These are phyloP conservation scores for Ramalina peruviana DNA, from an alignment of 495 filamentous ascomycete genomes.

Conservation along the genomic window DNA sequence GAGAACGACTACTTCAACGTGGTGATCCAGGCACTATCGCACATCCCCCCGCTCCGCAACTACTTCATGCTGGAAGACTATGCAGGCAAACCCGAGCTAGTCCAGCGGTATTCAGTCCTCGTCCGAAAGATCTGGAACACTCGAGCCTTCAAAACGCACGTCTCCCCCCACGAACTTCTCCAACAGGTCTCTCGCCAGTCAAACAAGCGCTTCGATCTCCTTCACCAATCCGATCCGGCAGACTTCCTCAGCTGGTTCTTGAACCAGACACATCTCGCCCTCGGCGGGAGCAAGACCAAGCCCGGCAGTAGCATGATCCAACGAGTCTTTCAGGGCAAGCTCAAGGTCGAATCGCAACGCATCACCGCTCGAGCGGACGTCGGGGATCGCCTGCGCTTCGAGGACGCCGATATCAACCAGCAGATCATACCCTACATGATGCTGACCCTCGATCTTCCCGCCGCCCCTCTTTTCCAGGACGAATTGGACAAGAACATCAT, in stretches of 20 bases:
- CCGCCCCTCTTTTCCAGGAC: constrained; percentile 94
- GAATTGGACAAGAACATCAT: constrained; percentile 85
- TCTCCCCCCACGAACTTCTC: constrained; percentile 91
- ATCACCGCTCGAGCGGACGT: constrained; percentile 88
- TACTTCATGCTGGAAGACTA: constrained; percentile 81
- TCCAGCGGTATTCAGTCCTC: constrained; percentile 73
- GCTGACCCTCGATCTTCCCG: constrained; percentile 80
- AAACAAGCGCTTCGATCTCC: constrained; percentile 84
- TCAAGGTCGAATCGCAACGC: constrained; percentile 84
- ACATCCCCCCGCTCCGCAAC: constrained; percentile 82
- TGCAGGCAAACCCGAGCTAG: constrained; percentile 41
- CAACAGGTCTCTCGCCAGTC: constrained; percentile 86
- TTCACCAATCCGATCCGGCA: constrained; percentile 82
- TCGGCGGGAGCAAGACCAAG: constrained; percentile 82
- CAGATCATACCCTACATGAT: constrained; percentile 70
- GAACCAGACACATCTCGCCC: constrained; percentile 80
- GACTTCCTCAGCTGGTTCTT: constrained; percentile 97
- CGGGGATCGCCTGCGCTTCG: constrained; percentile 81
- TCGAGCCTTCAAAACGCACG: constrained; percentile 89
- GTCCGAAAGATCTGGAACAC: constrained; percentile 98
- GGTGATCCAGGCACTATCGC: constrained; percentile 81
- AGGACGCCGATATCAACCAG: constrained; percentile 72
- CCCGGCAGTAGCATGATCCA: constrained; percentile 67
- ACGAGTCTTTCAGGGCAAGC: constrained; percentile 78
- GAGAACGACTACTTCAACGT: constrained; percentile 98